Base-by-base conservation (phyloP, 129 eudicot species). In the Chrysanthemum seticuspe region DNA sequence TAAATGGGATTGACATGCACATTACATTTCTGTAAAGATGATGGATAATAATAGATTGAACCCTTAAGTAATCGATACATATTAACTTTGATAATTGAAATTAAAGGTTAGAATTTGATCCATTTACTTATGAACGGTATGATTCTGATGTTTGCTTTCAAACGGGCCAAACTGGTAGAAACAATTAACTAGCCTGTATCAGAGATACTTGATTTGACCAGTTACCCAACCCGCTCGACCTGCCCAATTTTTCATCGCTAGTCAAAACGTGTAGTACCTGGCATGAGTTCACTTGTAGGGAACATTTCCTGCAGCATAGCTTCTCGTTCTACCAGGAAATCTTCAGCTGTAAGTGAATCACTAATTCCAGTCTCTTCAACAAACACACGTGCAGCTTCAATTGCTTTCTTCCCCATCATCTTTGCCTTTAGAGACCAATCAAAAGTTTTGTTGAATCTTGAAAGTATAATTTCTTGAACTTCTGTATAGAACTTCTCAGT, bases 361-460 rank as follows among this genome's bases (percentile, higher is more conserved):
- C 89, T 85, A 18, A 90, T 90, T 49, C 99, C 99, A 47, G 94
- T 86, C 81, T 95, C 99, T 82, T 95, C 90, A 27, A 95, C 97
- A 80, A 95, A 95, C 69, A 90, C 88, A 21, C 83, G 78, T 47
- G 99, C 99, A 79, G 97, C 96, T 71, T 95, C 99, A 47, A 95
- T 90, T 40, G 99, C 96, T 78, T 95, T 95, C 87, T 73, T 95
- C 11, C 99, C 99, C 97, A 95, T 95, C 99, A 95, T 90, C 78
- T 86, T 95, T 40, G 97, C 89, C 82, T 90, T 95, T 13, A 95
- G 83, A 63, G 99, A 84, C 99, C 99, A 95, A 80, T 95, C 99
- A 83, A 95, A 95, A 49, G 88, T 94, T 80, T 94, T 90, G 80
- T 86, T 90, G 83, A 80, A 94, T 82, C 96, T 94, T 29, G 96